Percentiles rank a stretch among this genome's conserved stretches.
Conservation (phyloP, 2,329 filamentous ascomycete species). For the Xylaria sp. region DNA sequence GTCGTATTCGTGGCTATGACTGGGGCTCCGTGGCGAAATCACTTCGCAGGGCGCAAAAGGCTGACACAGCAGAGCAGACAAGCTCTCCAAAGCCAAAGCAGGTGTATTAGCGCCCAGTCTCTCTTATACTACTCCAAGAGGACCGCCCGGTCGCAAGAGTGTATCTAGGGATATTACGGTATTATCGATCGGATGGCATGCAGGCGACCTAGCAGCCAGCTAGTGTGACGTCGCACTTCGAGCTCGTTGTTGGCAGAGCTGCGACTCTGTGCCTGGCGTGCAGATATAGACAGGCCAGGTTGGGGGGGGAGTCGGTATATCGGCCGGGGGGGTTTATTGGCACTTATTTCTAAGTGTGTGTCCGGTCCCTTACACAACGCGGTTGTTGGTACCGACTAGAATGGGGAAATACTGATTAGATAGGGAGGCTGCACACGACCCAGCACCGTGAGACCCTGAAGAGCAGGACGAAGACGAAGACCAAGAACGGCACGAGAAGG, state of each 20-base stretch:
- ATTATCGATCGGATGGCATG: conserved; percentile 19
- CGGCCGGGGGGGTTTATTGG: conserved; percentile 14
- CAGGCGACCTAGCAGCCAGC: conserved; percentile 15
- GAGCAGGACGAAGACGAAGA: neutral
- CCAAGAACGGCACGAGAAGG: conserved; percentile 1
- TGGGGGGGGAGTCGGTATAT: conserved; percentile 19
- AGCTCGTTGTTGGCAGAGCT: conserved; percentile 22
- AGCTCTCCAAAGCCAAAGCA: conserved; percentile 1
- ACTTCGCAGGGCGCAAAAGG: conserved; percentile 22
- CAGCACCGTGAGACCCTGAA: neutral
- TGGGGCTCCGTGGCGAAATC: conserved; percentile 25
- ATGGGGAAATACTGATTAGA: neutral
- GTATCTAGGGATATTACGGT: neutral
- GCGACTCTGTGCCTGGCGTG: conserved; percentile 8
- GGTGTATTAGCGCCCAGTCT: neutral
- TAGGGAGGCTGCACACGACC: neutral
- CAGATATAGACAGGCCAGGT: conserved; percentile 12
- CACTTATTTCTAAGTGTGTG: conserved; percentile 5
- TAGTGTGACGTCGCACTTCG: conserved; percentile 30
- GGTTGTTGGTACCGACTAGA: neutral
- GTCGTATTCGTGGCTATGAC: conserved; percentile 24
- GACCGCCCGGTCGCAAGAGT: conserved; percentile 9
- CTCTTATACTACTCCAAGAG: conserved; percentile 3
- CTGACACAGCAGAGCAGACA: conserved; percentile 7
- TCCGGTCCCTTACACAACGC: neutral